Percentiles rank a stretch among this genome's conserved stretches.
phyloP scores from a whole-genome alignment of 768 basidiomycete species.

The Suillus plorans region DNA sequence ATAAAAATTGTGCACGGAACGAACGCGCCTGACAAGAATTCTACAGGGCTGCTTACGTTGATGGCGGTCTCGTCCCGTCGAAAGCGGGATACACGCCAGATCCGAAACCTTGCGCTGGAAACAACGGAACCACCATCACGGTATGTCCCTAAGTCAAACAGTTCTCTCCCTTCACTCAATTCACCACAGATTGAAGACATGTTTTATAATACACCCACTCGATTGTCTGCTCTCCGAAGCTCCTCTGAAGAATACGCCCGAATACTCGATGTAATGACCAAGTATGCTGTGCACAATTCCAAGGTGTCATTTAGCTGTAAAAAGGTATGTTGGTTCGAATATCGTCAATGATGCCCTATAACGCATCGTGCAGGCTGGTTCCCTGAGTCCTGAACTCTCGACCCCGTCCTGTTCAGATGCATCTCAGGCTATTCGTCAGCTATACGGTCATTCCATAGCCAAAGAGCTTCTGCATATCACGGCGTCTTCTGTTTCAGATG shows the following conservation, averaged over 20 bases:
- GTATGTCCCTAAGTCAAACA: conserved; percentile 41
- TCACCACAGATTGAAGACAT: conserved; percentile 82
- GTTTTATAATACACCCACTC: conserved; percentile 90
- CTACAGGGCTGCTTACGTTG: conserved; percentile 74
- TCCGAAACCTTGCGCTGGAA: conserved; percentile 90
- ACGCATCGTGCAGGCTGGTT: conserved; percentile 55
- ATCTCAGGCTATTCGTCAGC: conserved; percentile 67
- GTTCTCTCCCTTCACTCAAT: background rate
- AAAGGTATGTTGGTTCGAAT: conserved; percentile 53
- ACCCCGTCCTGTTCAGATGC: conserved; percentile 70
- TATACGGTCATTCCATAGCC: conserved; percentile 81
- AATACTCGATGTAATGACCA: conserved; percentile 88
- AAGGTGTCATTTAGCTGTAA: conserved; percentile 87
- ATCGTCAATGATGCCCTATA: conserved; percentile 6
- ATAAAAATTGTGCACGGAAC: background rate
- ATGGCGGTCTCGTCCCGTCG: conserved; percentile 68
- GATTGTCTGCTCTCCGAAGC: conserved; percentile 80
- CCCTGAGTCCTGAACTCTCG: conserved; percentile 74
- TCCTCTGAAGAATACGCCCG: conserved; percentile 89
- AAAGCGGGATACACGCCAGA: conserved; percentile 73
- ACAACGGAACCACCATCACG: conserved; percentile 88
- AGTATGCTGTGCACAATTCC: conserved; percentile 94
- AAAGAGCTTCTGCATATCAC: conserved; percentile 65
- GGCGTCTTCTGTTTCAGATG: conserved; percentile 33
- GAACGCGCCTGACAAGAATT: conserved; percentile 4